Percentiles rank a stretch among this genome's conserved stretches.
Conservation (phyloP, 2,329 filamentous ascomycete species). For the Aspergillus vadensis region DNA sequence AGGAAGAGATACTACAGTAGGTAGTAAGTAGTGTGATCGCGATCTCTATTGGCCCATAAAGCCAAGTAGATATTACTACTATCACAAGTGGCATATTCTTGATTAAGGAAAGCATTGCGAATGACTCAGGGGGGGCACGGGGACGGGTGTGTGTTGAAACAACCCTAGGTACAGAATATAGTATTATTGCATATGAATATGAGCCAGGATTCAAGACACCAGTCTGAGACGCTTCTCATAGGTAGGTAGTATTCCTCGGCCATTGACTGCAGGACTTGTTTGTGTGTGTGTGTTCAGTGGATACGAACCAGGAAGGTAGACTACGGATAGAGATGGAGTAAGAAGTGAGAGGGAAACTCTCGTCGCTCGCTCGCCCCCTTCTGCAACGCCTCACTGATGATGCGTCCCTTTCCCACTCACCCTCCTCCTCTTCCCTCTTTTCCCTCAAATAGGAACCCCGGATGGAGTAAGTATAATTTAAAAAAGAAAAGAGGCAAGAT, state of each 20-base stretch:
- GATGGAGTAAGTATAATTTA: background rate
- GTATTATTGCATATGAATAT: background rate
- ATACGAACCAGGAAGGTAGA: background rate
- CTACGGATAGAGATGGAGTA: background rate
- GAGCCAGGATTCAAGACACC: too few species aligned
- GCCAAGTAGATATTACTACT: background rate
- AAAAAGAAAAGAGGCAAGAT: background rate
- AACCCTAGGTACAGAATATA: background rate
- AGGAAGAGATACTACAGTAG: background rate
- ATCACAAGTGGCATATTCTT: conserved; percentile 3
- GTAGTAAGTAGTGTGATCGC: background rate
- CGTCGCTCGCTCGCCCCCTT: background rate
- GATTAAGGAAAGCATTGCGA: background rate
- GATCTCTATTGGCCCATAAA: conserved; percentile 1
- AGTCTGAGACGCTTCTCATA: too few species aligned
- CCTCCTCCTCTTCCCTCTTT: too few species aligned
- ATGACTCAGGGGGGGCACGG: background rate
- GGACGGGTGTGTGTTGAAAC: background rate
- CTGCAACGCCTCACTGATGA: conserved; percentile 7
- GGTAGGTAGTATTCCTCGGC: too few species aligned
- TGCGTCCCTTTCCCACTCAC: background rate
- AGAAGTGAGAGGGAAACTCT: background rate
- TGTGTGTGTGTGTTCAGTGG: background rate
- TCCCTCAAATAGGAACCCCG: too few species aligned
- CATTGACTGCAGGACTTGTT: too few species aligned